A percentile compares a stretch with the other conserved stretches of the same genome.
Conservation (phyloP, 257 asterid species). For the Primulina tabacum region DNA sequence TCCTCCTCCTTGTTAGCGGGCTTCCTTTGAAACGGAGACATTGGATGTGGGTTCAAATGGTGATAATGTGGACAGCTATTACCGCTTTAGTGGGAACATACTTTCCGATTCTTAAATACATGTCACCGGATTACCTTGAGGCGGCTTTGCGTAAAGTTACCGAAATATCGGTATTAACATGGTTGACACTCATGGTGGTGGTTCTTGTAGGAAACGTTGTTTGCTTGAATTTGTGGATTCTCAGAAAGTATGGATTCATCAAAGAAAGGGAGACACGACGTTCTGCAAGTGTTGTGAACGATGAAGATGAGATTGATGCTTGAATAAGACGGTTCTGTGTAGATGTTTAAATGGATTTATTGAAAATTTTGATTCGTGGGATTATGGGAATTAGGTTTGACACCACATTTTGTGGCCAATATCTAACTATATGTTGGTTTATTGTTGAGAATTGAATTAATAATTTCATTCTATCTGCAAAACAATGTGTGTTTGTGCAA, state of each 20-base stretch:
- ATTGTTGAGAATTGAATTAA: background rate
- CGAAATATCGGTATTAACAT: slow-evolving; percentile 33
- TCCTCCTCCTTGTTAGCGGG: slow-evolving; percentile 33
- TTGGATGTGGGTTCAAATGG: slow-evolving; percentile 36
- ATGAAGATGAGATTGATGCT: slow-evolving; percentile 14
- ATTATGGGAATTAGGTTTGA: background rate
- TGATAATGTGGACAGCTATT: slow-evolving; percentile 35
- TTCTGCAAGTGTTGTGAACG: slow-evolving; percentile 11
- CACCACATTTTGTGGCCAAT: background rate
- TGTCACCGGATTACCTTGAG: slow-evolving; percentile 28
- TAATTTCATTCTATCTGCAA: background rate
- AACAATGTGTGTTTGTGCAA: background rate
- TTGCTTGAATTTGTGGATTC: slow-evolving; percentile 41
- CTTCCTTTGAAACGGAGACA: slow-evolving; percentile 30
- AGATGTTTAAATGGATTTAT: background rate
- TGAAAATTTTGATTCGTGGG: background rate
- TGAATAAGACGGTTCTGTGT: background rate
- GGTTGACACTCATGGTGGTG: slow-evolving; percentile 40
- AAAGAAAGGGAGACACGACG: slow-evolving; percentile 18
- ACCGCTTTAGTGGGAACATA: slow-evolving; percentile 26
- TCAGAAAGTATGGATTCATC: slow-evolving; percentile 38
- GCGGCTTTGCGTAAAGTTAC: slow-evolving; percentile 28
- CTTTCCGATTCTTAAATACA: slow-evolving; percentile 30
- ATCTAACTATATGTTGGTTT: background rate
- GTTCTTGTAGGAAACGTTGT: slow-evolving; percentile 36